These are phyloP conservation scores for Penicillium dipodomyicola DNA, from an alignment of 495 filamentous ascomycete genomes.

Conservation along the genomic window DNA sequence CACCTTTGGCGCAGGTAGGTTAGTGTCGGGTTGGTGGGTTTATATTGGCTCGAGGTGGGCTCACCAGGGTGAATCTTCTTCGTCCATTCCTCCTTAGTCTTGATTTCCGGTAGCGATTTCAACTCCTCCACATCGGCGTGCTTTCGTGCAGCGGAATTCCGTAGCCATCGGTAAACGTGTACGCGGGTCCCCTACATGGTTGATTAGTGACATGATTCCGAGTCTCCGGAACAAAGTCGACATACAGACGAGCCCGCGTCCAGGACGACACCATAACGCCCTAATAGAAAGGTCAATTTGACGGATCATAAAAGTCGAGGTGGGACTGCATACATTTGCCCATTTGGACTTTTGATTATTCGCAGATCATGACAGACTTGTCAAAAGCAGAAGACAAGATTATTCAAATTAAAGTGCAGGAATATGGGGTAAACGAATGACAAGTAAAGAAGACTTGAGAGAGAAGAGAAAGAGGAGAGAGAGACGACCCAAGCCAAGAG, in stretches of 20 bases:
- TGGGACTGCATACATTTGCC: conserved; percentile 46
- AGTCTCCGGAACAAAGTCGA: conserved; percentile 2
- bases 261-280: conserved; percentile 65
- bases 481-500: conserved; percentile 5
- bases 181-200: conserved; percentile 72
- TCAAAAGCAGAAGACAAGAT: conserved; percentile 8
- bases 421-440: conserved; percentile 20
- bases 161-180: conserved; percentile 90
- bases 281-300: conserved; percentile 25
- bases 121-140: conserved; percentile 59
- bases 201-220: not conserved
- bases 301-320: not conserved
- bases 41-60: conserved; percentile 4
- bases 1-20: conserved; percentile 45
- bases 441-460: conserved; percentile 10
- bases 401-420: not conserved
- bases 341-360: conserved; percentile 39
- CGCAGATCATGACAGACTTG: conserved; percentile 34
- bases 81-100: conserved; percentile 83
- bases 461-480: conserved; percentile 7
- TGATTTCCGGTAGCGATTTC: conserved; percentile 69
- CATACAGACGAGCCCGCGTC: conserved; percentile 68
- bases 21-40: conserved; percentile 3
- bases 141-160: conserved; percentile 64
- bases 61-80: conserved; percentile 87